phyloP scores from a whole-genome alignment of 805 yeast species.

The Candida pini region DNA sequence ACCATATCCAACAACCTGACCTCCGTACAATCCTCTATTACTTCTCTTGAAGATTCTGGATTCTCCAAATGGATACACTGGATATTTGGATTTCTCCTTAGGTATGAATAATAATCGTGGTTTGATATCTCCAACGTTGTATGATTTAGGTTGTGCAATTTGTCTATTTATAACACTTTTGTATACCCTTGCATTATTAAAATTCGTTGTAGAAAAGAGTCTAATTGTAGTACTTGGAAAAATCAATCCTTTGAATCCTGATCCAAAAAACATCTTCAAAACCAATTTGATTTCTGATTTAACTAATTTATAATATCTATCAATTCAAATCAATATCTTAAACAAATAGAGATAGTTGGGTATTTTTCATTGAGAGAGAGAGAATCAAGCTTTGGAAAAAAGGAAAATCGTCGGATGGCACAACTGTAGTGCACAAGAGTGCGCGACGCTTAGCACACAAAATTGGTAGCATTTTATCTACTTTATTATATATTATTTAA shows the following conservation, averaged over 20 bases:
- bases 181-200: conserved; percentile 23
- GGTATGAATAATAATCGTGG: conserved; percentile 40
- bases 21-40: conserved; percentile 88
- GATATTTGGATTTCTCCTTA: conserved; percentile 37
- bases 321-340: too few relatives aligned
- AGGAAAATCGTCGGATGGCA: too few relatives aligned
- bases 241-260: neutral
- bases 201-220: conserved; percentile 19
- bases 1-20: conserved; percentile 72
- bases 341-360: too few relatives aligned
- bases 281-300: too few relatives aligned
- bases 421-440: too few relatives aligned
- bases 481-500: too few relatives aligned
- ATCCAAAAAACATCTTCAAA: neutral
- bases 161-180: conserved; percentile 43
- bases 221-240: conserved; percentile 7
- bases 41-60: conserved; percentile 75
- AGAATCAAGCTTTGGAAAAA: neutral
- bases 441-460: neutral
- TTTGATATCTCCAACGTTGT: conserved; percentile 48
- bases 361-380: too few relatives aligned
- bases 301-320: too few relatives aligned
- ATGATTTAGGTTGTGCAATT: conserved; percentile 37
- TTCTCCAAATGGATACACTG: conserved; percentile 76
- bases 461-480: conserved; percentile 2